Percentiles rank a stretch among this genome's conserved stretches.
These are phyloP conservation scores for Claviceps monticola DNA, from an alignment of 2,329 filamentous ascomycete genomes.

Conservation along the genomic window DNA sequence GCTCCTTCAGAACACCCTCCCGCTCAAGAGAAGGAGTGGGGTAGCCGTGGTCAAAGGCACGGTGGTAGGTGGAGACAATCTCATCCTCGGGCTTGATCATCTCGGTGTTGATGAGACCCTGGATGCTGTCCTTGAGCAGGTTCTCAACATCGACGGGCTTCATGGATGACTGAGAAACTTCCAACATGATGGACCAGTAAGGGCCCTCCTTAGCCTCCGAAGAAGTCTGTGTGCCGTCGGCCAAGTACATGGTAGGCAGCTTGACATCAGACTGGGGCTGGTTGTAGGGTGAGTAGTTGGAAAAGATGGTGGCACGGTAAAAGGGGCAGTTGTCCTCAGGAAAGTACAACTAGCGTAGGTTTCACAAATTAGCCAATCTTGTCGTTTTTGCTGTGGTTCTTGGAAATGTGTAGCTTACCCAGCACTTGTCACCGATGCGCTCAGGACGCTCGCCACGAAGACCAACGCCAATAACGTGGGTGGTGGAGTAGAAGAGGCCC, in stretches of 20 bases:
- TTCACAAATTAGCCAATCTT: background rate
- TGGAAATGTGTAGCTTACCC: conserved; percentile 41
- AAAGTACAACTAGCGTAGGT: conserved; percentile 64
- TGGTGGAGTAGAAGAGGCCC: conserved; percentile 90
- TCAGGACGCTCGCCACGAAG: conserved; percentile 83
- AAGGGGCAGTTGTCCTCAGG: conserved; percentile 97
- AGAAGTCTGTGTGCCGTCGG: conserved; percentile 68
- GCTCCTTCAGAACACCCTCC: conserved; percentile 82
- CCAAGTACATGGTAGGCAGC: conserved; percentile 75
- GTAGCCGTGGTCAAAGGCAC: conserved; percentile 96
- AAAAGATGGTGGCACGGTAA: conserved; percentile 99
- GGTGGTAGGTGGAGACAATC: conserved; percentile 96
- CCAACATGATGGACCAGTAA: conserved; percentile 99
- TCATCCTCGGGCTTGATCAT: conserved; percentile 87
- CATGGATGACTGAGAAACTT: conserved; percentile 89
- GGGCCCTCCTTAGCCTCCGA: conserved; percentile 69
- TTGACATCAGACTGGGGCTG: conserved; percentile 73
- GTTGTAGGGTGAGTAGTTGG: conserved; percentile 99
- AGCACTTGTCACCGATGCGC: conserved; percentile 98
- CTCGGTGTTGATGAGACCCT: conserved; percentile 93
- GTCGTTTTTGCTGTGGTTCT: background rate
- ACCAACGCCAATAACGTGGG: conserved; percentile 93
- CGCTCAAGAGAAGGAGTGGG: conserved; percentile 90
- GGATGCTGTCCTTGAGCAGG: conserved; percentile 79
- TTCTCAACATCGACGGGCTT: conserved; percentile 85